A percentile compares a stretch with the other conserved stretches of the same genome.
Conservation (phyloP, 768 basidiomycete species). For the Clavulina sp. region DNA sequence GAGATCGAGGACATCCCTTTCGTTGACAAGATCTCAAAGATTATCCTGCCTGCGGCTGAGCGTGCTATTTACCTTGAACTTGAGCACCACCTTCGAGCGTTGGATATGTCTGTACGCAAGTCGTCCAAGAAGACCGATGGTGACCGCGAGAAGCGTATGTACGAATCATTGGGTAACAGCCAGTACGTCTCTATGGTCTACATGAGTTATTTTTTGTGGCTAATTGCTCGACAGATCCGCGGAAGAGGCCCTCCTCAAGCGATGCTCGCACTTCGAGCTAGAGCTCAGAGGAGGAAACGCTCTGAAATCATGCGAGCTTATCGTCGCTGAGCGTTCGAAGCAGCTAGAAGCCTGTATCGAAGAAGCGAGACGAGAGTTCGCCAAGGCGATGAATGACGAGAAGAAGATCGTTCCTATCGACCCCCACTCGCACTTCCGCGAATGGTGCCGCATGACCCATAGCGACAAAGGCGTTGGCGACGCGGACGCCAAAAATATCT, state of each 20-base stretch:
- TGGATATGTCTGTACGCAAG: conserved; percentile 62
- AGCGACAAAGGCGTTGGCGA: conserved; percentile 56
- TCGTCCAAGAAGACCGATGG: conserved; percentile 55
- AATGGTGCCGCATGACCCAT: conserved; percentile 52
- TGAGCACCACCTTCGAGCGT: conserved; percentile 77
- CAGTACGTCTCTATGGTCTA: conserved; percentile 32
- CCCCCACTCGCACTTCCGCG: conserved; percentile 58
- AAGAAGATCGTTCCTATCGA: conserved; percentile 42
- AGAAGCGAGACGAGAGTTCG: conserved; percentile 50
- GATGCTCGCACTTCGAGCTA: conserved; percentile 87
- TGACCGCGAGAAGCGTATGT: conserved; percentile 77
- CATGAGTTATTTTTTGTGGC: not conserved
- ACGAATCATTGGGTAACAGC: conserved; percentile 76
- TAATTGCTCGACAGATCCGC: conserved; percentile 37
- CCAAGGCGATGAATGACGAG: conserved; percentile 49
- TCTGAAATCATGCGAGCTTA: conserved; percentile 83
- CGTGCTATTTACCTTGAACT: conserved; percentile 88
- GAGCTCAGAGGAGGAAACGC: conserved; percentile 51
- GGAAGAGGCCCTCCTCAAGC: conserved; percentile 84
- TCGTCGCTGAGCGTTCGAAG: conserved; percentile 60
- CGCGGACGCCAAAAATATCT: conserved; percentile 49
- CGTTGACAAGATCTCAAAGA: conserved; percentile 39
- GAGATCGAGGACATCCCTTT: conserved; percentile 94
- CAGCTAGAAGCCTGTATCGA: conserved; percentile 66
- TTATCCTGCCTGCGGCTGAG: conserved; percentile 76